A percentile compares a stretch with the other conserved stretches of the same genome.
Evolutionary conservation across 352 stramenopile species (phyloP).

Genomic region (Pythium chondricola): DNA sequence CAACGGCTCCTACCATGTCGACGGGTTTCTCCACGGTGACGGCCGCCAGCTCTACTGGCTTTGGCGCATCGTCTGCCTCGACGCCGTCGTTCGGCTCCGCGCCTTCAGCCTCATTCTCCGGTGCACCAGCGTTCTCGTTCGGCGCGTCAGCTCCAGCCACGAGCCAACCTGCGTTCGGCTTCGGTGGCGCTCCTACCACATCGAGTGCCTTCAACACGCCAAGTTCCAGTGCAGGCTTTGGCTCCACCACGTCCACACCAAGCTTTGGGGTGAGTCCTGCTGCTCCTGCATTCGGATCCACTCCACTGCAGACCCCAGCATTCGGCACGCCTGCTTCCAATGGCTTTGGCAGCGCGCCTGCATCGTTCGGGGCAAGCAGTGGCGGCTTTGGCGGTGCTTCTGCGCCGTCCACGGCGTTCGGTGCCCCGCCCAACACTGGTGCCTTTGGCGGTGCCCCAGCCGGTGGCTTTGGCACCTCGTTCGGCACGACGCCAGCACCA

Average conservation of each 20-base stretch:
- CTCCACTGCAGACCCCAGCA: no score
- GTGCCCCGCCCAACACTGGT: conserved; percentile 9
- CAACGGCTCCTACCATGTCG: background rate
- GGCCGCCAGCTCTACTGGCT: conserved; percentile 21
- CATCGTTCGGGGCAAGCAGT: conserved; percentile 25
- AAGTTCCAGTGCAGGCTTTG: conserved; percentile 34
- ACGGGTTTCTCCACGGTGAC: conserved; percentile 24
- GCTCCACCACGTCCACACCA: conserved; percentile 14
- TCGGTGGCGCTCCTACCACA: conserved; percentile 5
- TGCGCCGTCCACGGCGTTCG: conserved; percentile 11
- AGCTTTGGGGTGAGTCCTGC: conserved; percentile 15
- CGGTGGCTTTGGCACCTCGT: conserved; percentile 20
- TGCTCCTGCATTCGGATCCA: conserved; percentile 11
- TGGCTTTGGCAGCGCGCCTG: conserved; percentile 28
- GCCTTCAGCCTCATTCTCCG: conserved; percentile 18
- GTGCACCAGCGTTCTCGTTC: conserved; percentile 22
- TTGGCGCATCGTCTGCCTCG: conserved; percentile 27
- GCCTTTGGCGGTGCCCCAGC: conserved; percentile 17
- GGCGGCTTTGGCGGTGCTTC: conserved; percentile 20
- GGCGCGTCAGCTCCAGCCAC: conserved; percentile 18
- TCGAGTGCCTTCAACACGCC: conserved; percentile 19
- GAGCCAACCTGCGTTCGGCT: conserved; percentile 18
- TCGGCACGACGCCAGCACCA: background rate
- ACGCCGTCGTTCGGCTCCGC: conserved; percentile 33
- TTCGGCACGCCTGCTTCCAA: no score